phyloP scores from a whole-genome alignment of 106 monocot species.

The Allium cepa region DNA sequence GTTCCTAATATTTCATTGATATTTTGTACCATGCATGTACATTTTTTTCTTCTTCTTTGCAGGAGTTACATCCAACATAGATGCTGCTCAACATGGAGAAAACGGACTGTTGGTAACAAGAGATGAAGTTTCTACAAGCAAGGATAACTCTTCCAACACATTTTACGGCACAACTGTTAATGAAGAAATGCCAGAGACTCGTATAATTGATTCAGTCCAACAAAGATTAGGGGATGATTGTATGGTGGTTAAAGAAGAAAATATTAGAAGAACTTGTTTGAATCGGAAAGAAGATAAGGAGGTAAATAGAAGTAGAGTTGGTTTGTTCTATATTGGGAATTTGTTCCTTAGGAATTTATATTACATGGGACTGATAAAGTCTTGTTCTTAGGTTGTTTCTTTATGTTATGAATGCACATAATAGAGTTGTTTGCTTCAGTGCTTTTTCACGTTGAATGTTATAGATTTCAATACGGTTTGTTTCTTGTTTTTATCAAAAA shows the following conservation, averaged over 20 bases:
- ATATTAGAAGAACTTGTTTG: neutral
- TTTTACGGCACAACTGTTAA: conserved; percentile 24
- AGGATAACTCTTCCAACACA: conserved; percentile 4
- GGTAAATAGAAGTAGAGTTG: neutral
- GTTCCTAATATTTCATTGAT: too few relatives aligned
- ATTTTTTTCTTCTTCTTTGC: too few relatives aligned
- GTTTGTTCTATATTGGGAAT: conserved; percentile 3
- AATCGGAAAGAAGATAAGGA: neutral
- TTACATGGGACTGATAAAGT: too few relatives aligned
- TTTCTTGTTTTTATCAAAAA: too few relatives aligned
- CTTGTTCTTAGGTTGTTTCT: too few relatives aligned
- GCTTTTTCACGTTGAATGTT: too few relatives aligned
- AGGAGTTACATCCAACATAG: conserved; percentile 21
- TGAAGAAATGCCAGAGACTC: conserved; percentile 9
- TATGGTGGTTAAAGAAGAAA: conserved; percentile 3
- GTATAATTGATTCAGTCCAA: conserved; percentile 10
- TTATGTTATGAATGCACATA: too few relatives aligned
- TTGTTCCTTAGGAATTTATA: too few relatives aligned
- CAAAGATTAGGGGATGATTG: conserved; percentile 9
- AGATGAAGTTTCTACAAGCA: conserved; percentile 25
- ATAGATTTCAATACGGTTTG: too few relatives aligned
- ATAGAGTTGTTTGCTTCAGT: too few relatives aligned
- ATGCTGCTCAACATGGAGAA: too few relatives aligned
- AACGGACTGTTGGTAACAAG: conserved; percentile 26
- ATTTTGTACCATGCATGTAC: too few relatives aligned